Evolutionary conservation across 2,329 filamentous ascomycete species (phyloP), one percentile per base, ranked within the genome.

Genomic region (Juglanconis sp.): DNA sequence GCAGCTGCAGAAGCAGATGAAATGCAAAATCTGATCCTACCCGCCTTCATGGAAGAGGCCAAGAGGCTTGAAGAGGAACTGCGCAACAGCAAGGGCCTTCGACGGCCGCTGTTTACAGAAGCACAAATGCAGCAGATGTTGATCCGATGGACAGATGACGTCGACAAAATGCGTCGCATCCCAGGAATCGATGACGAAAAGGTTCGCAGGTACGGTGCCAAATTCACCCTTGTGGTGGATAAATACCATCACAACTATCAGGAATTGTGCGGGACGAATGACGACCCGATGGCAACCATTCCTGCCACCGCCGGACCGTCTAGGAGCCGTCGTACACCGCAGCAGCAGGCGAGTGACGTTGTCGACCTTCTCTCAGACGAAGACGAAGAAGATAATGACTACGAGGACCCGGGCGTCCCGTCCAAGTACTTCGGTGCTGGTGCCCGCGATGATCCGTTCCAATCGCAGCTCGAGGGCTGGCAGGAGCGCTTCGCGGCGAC

Each of bases 61-160:
- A 86, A 83, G 67, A 73, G 73, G 24, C 58, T 85, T 15, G 85
- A 88, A 66, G 84, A 87, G 66, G 76, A 79, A 1, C 77, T 93
- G 31, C 82, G 88, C 66, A 83, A 85, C 63, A 77, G 78, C 31
- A 83, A 84, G 54, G 77, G 78, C 4, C 73, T 89, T 36, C 81
- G 84, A 8, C 77, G 79, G 30, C 80, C 82, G 4, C 76, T 88
- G 0, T 95, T 95, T 69, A 87, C 85, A 0, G 87, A 92, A 62
- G 80, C 79, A 30, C 80, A 91, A 13, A 81, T 92, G 54, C 84
- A 87, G 40, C 83, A 88, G 65, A 93, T 95, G 88, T 87, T 84
- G 11, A 84, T 92, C 53, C 74, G 79, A 38, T 89, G 89, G 79
- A 90, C 89, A 1, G 79, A 77, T 7, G 84, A 79, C 8, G 68